Percentiles rank a stretch among this genome's conserved stretches.
phyloP scores from a whole-genome alignment of 2,329 filamentous ascomycete species.

The Calonectria pseudoturangicola region DNA sequence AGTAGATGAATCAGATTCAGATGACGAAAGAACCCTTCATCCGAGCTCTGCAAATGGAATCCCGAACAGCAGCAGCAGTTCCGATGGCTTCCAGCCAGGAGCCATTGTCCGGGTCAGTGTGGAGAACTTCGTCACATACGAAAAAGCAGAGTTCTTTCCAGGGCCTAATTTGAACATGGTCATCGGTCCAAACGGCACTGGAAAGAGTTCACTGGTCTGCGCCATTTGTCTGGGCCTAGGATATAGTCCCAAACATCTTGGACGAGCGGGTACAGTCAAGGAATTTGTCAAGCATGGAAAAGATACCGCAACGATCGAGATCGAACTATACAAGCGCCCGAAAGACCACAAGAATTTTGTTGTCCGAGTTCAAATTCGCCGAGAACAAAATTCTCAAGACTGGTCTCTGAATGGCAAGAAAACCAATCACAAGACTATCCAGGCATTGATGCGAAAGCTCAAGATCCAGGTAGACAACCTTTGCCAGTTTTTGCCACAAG shows the following conservation, averaged over 20 bases:
- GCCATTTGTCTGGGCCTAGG: constrained; percentile 96
- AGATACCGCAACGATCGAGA: constrained; percentile 87
- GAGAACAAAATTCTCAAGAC: constrained; percentile 87
- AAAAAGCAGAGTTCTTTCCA: constrained; percentile 90
- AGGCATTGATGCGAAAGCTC: constrained; percentile 80
- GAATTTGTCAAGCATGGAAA: constrained; percentile 96
- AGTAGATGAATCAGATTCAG: constrained; percentile 49
- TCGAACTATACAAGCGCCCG: constrained; percentile 85
- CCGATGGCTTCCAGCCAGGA: constrained; percentile 78
- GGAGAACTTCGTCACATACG: constrained; percentile 95
- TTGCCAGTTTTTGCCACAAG: constrained; percentile 97
- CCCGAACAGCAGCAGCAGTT: constrained; percentile 38
- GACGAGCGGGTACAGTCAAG: constrained; percentile 87
- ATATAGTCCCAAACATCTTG: constrained; percentile 87
- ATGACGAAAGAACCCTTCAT: constrained; percentile 46
- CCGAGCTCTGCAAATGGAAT: constrained; percentile 41
- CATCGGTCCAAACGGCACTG: constrained; percentile 98
- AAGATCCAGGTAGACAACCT: constrained; percentile 98
- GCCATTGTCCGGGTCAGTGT: constrained; percentile 92
- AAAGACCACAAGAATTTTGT: constrained; percentile 79
- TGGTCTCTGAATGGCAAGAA: constrained; percentile 85
- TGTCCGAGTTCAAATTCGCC: constrained; percentile 84
- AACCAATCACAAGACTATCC: constrained; percentile 77
- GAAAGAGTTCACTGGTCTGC: constrained; percentile 97
- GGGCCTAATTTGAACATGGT: constrained; percentile 98